Evolutionary conservation across 2,329 filamentous ascomycete genomes (phyloP), one percentile per base, ranked within the genome.

Genomic region (Xylariaceae sp.): DNA sequence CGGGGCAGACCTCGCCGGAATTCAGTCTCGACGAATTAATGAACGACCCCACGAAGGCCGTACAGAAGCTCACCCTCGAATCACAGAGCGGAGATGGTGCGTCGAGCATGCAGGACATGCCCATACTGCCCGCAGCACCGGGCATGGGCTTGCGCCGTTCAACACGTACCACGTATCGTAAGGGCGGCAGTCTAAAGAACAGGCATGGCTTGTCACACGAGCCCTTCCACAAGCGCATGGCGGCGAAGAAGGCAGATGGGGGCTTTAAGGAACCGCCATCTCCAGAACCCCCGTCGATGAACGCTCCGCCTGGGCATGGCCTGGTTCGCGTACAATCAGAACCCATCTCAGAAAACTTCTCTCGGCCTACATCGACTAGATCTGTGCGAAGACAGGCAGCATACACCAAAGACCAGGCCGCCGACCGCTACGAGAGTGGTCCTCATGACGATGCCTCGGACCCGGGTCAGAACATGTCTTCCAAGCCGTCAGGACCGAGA

Each of bases 141-240:
- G 86, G 86, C 3, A 78, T 82, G 57, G 85, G 86, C 19, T 64
- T 98, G 31, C 82, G 92, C 47, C 77, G 92, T 41, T 95, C 92
- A 10, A 98, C 88, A 14, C 76, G 86, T 35, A 98, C 92, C 5
- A 90, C 85, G 17, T 96, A 96, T 57, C 72, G 89, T 49, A 86
- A 78, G 49, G 71, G 85, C 37, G 89, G 89, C 21, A 95, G 89
- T 62, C 59, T 94, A 42, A 90, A 84, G 27, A 95, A 96, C 58
- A 71, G 89, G 48, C 84, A 77, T 45, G 67, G 84, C 37, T 94
- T 87, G 3, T n/a, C n/a, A n/a, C n/a, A n/a, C n/a, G n/a, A n/a
- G 77, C 83, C 83, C 1, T 82, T 87, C 45, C 83, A 85, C 1
- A 86, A 85, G 57, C 75, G 90, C 24, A 68, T 77, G 28, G 68